A percentile compares a stretch with the other conserved stretches of the same genome.
phyloP scores from a whole-genome alignment of 352 stramenopile species.

The Pythium scleroteichum region DNA sequence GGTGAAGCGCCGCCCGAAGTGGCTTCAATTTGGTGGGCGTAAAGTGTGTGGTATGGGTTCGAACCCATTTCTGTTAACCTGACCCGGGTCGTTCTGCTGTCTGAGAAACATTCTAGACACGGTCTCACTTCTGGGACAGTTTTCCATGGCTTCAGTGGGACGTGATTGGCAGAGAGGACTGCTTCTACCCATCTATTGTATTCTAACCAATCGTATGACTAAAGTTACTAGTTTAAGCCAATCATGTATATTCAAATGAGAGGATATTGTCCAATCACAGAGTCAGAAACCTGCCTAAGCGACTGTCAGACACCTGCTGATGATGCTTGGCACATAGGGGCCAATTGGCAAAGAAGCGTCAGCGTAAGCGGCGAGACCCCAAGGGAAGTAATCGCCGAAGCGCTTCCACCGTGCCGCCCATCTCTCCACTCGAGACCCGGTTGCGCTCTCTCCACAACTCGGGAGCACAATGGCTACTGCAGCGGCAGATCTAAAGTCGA shows the following conservation, averaged over 20 bases:
- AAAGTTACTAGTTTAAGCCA: not conserved
- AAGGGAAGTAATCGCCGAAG: too few species aligned
- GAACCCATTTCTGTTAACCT: not conserved
- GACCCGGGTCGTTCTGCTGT: not conserved
- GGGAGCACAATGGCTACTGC: constrained; percentile 15
- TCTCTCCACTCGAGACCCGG: not conserved
- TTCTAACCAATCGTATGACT: constrained; percentile 13
- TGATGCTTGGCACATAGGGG: not conserved
- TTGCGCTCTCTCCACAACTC: not conserved
- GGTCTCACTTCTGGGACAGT: constrained; percentile 23
- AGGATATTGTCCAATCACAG: too few species aligned
- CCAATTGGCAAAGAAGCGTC: not conserved
- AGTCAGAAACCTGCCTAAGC: too few species aligned
- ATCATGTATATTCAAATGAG: too few species aligned
- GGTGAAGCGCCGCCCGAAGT: not conserved
- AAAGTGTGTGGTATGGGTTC: not conserved
- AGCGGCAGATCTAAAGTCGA: constrained; percentile 52
- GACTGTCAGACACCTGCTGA: too few species aligned
- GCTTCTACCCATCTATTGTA: not conserved
- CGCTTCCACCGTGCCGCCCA: not conserved
- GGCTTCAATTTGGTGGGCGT: too few species aligned
- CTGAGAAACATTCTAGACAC: not conserved
- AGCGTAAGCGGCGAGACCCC: not conserved
- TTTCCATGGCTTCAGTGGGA: constrained; percentile 14
- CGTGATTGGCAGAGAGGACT: not conserved